These are phyloP conservation scores for Globisporangium radiosum DNA, from an alignment of 352 stramenopile species.

Conservation along the genomic window DNA sequence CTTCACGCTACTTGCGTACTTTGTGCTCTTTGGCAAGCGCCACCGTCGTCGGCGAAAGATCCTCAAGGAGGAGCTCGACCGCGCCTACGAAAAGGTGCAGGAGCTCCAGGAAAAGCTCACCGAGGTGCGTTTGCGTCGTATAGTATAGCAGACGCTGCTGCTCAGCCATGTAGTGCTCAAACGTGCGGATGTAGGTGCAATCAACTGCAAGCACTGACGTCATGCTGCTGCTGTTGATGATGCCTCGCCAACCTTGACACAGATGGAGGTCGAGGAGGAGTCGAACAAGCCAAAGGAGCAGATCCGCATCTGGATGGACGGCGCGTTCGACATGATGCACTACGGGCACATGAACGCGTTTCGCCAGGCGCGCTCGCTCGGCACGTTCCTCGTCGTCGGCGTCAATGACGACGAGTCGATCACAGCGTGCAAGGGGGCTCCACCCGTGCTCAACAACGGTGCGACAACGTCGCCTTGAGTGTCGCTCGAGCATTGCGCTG, in stretches of 20 bases:
- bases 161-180: not conserved
- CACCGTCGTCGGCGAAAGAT: conserved; percentile 60
- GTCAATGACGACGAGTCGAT: conserved; percentile 98
- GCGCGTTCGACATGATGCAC: conserved; percentile 99
- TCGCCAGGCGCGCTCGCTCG: conserved; percentile 91
- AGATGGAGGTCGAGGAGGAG: conserved; percentile 82
- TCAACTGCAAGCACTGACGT: not conserved
- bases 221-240: not conserved
- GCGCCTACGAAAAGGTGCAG: conserved; percentile 76
- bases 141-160: not conserved
- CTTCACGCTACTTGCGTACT: conserved; percentile 82
- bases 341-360: conserved; percentile 99
- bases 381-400: conserved; percentile 97
- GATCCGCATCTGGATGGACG: conserved; percentile 98
- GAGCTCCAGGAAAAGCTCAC: conserved; percentile 80
- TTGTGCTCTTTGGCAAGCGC: conserved; percentile 85
- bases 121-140: conserved; percentile 20
- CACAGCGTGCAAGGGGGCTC: conserved; percentile 92
- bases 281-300: conserved; percentile 67
- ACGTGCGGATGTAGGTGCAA: not conserved
- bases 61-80: conserved; percentile 69
- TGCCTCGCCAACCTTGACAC: not conserved
- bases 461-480: not conserved
- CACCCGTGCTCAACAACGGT: conserved; percentile 95
- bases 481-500: no score